Conservation (phyloP, 768 basidiomycete genomes). For the Lentinula edodes region DNA sequence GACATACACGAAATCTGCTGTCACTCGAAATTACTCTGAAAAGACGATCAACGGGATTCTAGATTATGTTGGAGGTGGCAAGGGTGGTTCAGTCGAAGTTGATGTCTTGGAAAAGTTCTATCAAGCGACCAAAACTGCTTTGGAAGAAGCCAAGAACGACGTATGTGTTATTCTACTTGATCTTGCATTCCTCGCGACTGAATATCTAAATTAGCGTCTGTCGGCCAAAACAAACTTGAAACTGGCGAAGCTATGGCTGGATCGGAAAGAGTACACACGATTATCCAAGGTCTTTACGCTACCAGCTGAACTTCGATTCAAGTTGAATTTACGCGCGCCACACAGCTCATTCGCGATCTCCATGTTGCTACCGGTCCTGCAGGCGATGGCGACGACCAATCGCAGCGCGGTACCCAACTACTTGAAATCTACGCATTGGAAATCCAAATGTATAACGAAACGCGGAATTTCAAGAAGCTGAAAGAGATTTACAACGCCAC, state of each 20-base stretch:
- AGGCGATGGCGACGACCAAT: slow-evolving; percentile 67
- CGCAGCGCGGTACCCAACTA: slow-evolving; percentile 90
- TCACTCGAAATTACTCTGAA: slow-evolving; percentile 94
- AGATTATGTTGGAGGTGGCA: slow-evolving; percentile 93
- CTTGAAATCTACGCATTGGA: slow-evolving; percentile 97
- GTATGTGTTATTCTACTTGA: slow-evolving; percentile 33
- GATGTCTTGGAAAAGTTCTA: slow-evolving; percentile 94
- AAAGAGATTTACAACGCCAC: slow-evolving; percentile 99
- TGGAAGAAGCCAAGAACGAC: slow-evolving; percentile 95
- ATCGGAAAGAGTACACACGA: slow-evolving; percentile 84
- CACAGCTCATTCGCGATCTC: slow-evolving; percentile 72
- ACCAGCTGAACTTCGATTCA: not conserved
- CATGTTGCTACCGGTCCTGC: slow-evolving; percentile 57
- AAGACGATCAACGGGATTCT: slow-evolving; percentile 98
- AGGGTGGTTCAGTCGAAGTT: slow-evolving; percentile 73
- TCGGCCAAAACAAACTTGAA: slow-evolving; percentile 96
- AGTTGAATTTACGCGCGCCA: not conserved
- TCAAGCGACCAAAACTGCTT: slow-evolving; percentile 82
- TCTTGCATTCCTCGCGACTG: not conserved
- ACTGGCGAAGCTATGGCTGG: slow-evolving; percentile 95
- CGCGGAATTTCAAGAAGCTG: slow-evolving; percentile 90
- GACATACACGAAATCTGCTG: slow-evolving; percentile 92
- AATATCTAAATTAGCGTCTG: slow-evolving; percentile 53
- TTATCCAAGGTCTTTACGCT: slow-evolving; percentile 60
- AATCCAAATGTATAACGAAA: slow-evolving; percentile 99